Base-by-base conservation (phyloP, 768 basidiomycete species). In the Filobasidium floriforme region DNA sequence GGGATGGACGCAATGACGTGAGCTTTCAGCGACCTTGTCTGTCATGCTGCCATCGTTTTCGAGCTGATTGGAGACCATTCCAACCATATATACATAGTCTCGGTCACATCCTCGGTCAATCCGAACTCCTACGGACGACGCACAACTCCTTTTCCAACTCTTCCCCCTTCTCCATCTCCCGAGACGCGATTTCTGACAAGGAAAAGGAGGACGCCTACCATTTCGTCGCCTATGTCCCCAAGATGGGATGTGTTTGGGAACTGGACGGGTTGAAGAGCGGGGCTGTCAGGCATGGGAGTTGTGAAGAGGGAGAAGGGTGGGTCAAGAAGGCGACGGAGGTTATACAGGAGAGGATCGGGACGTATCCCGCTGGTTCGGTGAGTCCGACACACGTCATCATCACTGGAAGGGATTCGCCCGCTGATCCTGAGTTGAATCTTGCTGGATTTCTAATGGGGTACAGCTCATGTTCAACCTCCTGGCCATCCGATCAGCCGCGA, bases 61-160 rank as follows among this genome's bases (percentile, higher is more conserved):
- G 32, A n/a, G n/a, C n/a, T n/a, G n/a, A n/a, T n/a, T n/a, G n/a
- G n/a, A n/a, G n/a, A n/a, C n/a, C n/a, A n/a, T n/a, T n/a, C n/a
- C n/a, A n/a, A n/a, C n/a, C n/a, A n/a, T n/a, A n/a, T n/a, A n/a
- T n/a, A n/a, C 22, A 19, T 54, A 78, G 76, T 61, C 71, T 78
- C 24, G 76, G 81, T 12, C 75, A 77, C 67, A 72, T 77, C 2
- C 70, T 82, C 65, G 70, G 73, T 22, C 78, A 80, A 61, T 74
- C 74, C 0, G 74, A 77, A 22, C 76, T 73, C 52, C 75, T 81
- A 41, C 75, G 80, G 41, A 74, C 78, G 60, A 89, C 89, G 18
- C 94, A 99, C 77, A 99, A 99, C 74, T 85, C 90, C 19, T 87
- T 98, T 71, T 91, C 93, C 12, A 90, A 92, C 43, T 91, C 92